Conservation (phyloP, 2,329 filamentous ascomycete species). For the Dactylellina leptospora region DNA sequence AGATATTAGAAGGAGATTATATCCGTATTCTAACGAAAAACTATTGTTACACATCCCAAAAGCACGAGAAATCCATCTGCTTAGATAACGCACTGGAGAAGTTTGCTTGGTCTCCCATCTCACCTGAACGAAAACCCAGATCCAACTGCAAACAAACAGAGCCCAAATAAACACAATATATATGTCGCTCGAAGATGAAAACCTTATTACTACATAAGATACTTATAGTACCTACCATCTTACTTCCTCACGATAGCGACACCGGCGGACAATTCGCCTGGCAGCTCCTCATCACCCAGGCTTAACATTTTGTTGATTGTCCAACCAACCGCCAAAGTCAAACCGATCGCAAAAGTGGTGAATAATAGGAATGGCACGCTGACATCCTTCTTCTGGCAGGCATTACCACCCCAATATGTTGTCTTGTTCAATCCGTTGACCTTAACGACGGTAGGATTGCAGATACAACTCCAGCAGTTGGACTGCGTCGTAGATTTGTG, state of each 20-base stretch:
- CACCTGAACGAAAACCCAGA: constrained; percentile 1
- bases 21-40: constrained; percentile 42
- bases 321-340: constrained; percentile 71
- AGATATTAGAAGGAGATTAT: constrained; percentile 23
- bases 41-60: constrained; percentile 48
- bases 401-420: constrained; percentile 81
- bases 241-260: constrained; percentile 74
- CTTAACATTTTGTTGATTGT: constrained; percentile 78
- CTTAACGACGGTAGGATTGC: constrained; percentile 68
- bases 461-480: constrained; percentile 82
- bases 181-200: constrained; percentile 35
- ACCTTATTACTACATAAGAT: constrained; percentile 42
- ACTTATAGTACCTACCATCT: constrained; percentile 5
- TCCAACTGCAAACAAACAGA: constrained; percentile 5
- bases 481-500: constrained; percentile 67
- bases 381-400: constrained; percentile 91
- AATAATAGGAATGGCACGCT: constrained; percentile 90
- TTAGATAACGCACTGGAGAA: background rate
- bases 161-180: constrained; percentile 22
- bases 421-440: constrained; percentile 66
- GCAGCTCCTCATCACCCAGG: constrained; percentile 83
- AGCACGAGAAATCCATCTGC: constrained; percentile 9
- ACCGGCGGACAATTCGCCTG: constrained; percentile 94
- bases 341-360: constrained; percentile 74
- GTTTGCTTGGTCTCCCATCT: background rate